These are phyloP conservation scores for Argentina anserina DNA, from an alignment of 306 rosid species.

Conservation along the genomic window DNA sequence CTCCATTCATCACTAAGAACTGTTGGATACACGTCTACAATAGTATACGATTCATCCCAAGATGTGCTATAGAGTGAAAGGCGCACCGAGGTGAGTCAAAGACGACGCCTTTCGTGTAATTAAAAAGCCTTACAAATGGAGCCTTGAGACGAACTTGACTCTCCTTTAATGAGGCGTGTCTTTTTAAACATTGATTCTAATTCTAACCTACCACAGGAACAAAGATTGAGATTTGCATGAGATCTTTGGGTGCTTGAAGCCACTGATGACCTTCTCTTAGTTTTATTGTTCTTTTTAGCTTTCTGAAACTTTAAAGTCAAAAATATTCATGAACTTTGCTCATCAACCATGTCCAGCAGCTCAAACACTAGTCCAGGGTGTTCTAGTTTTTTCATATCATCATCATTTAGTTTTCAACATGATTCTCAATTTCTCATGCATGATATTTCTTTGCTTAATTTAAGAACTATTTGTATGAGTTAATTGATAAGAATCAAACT, in stretches of 20 bases:
- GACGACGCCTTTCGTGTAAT: too few species aligned
- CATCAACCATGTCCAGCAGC: not conserved
- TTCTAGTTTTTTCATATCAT: not conserved
- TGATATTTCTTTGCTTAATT: not conserved
- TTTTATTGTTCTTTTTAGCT: not conserved
- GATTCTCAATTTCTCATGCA: not conserved
- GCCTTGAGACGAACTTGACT: too few species aligned
- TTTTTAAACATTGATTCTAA: too few species aligned
- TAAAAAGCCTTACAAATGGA: too few species aligned
- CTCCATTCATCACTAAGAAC: too few species aligned
- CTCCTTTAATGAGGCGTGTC: too few species aligned
- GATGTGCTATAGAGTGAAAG: too few species aligned
- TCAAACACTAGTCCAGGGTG: not conserved
- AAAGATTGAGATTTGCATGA: not conserved
- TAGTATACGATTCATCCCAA: too few species aligned
- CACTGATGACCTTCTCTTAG: conserved; percentile 2
- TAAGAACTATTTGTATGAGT: not conserved
- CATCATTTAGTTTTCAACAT: not conserved
- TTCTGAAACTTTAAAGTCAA: not conserved
- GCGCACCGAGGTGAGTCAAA: too few species aligned
- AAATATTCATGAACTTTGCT: not conserved
- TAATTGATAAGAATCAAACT: not conserved
- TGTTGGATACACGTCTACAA: too few species aligned
- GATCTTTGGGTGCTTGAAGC: conserved; percentile 9
- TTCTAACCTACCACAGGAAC: conserved; percentile 17